Base-by-base conservation (phyloP, 1,284 basidiomycete species). In the Cerioporus squamosus region DNA sequence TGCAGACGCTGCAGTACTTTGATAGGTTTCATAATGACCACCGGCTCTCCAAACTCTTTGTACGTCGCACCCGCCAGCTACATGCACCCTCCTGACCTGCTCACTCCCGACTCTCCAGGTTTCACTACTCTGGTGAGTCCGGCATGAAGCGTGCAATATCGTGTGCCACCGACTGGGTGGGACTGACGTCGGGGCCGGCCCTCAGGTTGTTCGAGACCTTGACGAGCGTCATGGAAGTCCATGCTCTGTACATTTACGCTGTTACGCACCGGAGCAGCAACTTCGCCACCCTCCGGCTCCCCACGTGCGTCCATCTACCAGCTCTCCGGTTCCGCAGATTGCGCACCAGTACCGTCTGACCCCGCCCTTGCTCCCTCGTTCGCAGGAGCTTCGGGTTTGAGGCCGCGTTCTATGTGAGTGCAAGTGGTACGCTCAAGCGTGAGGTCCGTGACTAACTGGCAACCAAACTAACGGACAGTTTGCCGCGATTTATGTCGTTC, bases 1-100 rank as follows among this genome's bases (percentile, higher is more conserved):
- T 64, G 15, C 63, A 64, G 33, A 58, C 38, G 26, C 17, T 64
- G 18, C 63, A 64, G 29, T 64, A 60, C 18, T 56, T 54, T 20
- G 63, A 62, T 38, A 53, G 53, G 2, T 64, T 51, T 38, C 52
- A 57, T 15, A 60, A 57, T 18, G 63, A 64, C 24, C 36, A 55
- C n/a, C 31, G 44, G 20, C 33, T 55, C 1, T 40, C 60, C 49
- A 61, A 60, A 39, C 56, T 64, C 31, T 38, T 64, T 23, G 63
- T 64, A 26, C 31, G 57, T 22, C 5, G 26, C 9, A 9, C 9
- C 6, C 9, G 26, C 26, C 44, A 38, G 1, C 40, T 3, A 29
- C 3, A 9, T 29, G 26, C 26, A 29, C 9, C 26, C 26, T 29
- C n/a, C n/a, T n/a, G n/a, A 29, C 26, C 26, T 29, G 26, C 26